These are phyloP conservation scores for Fusarium sororula DNA, from an alignment of 2,329 filamentous ascomycete genomes.

Conservation along the genomic window DNA sequence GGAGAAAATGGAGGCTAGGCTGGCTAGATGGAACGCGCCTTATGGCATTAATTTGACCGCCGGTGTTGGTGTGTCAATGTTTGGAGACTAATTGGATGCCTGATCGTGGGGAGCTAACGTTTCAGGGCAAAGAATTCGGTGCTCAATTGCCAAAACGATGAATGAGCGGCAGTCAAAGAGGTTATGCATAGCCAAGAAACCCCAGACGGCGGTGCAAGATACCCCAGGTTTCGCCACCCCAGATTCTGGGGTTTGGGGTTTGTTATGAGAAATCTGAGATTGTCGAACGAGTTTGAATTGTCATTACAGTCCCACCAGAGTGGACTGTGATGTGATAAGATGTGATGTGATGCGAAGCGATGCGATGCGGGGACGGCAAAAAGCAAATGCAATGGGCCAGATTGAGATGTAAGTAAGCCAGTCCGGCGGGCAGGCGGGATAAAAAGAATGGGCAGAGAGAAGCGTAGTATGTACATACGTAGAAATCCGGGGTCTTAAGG, in stretches of 20 bases:
- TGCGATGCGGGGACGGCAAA: not conserved
- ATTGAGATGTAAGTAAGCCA: not conserved
- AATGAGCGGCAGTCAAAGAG: not conserved
- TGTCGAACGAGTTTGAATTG: not conserved
- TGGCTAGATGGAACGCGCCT: not conserved
- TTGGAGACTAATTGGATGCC: not conserved
- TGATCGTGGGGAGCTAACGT: not conserved
- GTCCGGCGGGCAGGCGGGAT: not conserved
- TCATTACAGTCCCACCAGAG: not conserved
- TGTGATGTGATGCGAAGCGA: not conserved
- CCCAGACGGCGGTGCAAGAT: slow-evolving; percentile 4
- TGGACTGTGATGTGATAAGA: not conserved
- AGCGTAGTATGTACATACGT: not conserved
- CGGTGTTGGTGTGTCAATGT: not conserved
- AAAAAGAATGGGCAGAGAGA: not conserved
- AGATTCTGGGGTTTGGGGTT: not conserved
- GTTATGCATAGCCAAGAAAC: slow-evolving; percentile 4
- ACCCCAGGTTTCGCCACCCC: slow-evolving; percentile 15
- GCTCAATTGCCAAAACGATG: not conserved
- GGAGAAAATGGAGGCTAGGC: not conserved
- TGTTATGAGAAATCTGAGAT: not conserved
- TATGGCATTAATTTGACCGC: not conserved
- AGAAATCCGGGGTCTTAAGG: slow-evolving; percentile 11
- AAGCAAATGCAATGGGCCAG: not conserved
- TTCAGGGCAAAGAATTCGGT: not conserved